Base-by-base conservation (phyloP, 345 rosid species). In the Euphorbia peplus region DNA sequence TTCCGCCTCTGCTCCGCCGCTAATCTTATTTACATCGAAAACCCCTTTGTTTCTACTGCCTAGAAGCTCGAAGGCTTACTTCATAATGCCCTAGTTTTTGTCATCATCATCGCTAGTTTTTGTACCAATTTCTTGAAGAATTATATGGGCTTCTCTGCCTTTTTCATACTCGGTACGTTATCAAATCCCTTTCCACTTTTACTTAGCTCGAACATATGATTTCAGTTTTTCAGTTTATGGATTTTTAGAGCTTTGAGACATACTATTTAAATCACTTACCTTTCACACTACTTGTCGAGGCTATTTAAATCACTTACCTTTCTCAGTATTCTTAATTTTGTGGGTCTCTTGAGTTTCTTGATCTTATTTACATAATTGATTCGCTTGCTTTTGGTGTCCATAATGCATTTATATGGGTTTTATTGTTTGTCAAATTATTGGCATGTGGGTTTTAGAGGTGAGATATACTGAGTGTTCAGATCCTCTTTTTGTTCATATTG, bases 71-170 rank as follows among this genome's bases (percentile, higher is more conserved):
- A 91, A 68, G 99, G 99, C 28, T 87, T 91, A 57, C 78, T 95
- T 15, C 88, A 81, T 28, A 91, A 95, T 75, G 96, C 99, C 16
- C 61, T 91, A 47, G 99, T 95, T 69, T 88, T 95, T 77, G 87
- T 95, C 58, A 57, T 90, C 62, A 76, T 91, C 74, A 75, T 95
- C 25, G 93, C 97, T 46, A 26, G 81, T 57, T 91, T 86, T 66
- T 95, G 84, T 79, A 93, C 93, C 65, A 83, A 82, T 64, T 95
- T 89, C 84, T 82, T 95, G 81, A 95, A 95, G 87, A 84, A 91
- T 64, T 95, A 95, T 82, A 85, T 88, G 93, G 89, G 93, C 63
- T 95, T 95, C 87, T 95, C 99, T 26, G 85, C 93, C 52, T 95
- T 95, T 73, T 83, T 88, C 73, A 90, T 90, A 26, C 69, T 95